These are phyloP conservation scores for Cryptococcus amylolentus DNA, from an alignment of 1,284 basidiomycete genomes.

Conservation along the genomic window DNA sequence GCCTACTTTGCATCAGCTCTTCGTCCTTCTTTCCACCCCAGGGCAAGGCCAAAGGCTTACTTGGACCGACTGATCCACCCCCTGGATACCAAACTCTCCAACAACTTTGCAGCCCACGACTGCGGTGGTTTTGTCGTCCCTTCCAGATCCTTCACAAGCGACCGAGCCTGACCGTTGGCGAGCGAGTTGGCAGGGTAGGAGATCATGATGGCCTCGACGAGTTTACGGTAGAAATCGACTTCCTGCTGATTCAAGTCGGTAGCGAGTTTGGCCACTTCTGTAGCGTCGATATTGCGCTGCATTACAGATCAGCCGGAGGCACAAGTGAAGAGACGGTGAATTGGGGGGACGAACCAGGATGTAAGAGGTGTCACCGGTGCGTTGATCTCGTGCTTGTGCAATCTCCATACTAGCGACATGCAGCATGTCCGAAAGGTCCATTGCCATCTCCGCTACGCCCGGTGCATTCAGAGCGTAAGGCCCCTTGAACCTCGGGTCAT, in stretches of 20 bases:
- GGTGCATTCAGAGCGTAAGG: slow-evolving; percentile 16
- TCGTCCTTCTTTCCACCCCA: too few relatives aligned
- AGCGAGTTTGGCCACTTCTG: slow-evolving; percentile 30
- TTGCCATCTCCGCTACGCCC: slow-evolving; percentile 32
- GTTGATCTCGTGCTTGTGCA: slow-evolving; percentile 30
- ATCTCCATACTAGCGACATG: slow-evolving; percentile 36
- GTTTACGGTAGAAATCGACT: slow-evolving; percentile 37
- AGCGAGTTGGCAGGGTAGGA: slow-evolving; percentile 47
- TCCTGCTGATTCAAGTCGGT: slow-evolving; percentile 43
- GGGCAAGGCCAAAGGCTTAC: slow-evolving; percentile 18
- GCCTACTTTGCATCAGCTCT: slow-evolving; percentile 17
- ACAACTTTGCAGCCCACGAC: slow-evolving; percentile 29
- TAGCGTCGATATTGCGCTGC: slow-evolving; percentile 35
- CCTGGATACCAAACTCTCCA: slow-evolving; percentile 35
- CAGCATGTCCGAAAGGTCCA: slow-evolving; percentile 30
- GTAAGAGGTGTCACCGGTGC: slow-evolving; percentile 26
- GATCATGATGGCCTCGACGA: slow-evolving; percentile 32
- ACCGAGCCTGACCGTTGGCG: slow-evolving; percentile 29
- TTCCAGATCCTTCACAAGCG: slow-evolving; percentile 13
- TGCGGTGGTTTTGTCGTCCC: slow-evolving; percentile 20
- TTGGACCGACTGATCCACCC: slow-evolving; percentile 42
- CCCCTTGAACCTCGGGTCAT: slow-evolving; percentile 24
- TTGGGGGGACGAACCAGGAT: slow-evolving; percentile 26
- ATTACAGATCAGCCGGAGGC: neutral
- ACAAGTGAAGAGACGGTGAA: neutral